Base-by-base conservation (phyloP, 2,329 filamentous ascomycete species). In the Achaetomium macrosporum region DNA sequence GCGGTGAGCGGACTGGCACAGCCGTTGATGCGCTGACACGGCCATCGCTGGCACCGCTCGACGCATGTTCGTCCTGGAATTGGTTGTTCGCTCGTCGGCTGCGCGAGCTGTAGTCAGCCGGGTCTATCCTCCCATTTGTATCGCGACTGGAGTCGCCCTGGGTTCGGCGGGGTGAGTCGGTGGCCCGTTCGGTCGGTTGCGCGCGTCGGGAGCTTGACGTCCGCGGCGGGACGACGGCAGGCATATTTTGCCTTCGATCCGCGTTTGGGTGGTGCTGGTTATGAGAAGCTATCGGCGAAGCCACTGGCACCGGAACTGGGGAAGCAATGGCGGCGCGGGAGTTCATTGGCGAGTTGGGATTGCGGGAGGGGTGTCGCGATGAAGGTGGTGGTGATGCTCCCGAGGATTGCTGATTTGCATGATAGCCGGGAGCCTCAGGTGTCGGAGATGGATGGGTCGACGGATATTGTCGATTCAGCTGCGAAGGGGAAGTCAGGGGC, bases 201-300 rank as follows among this genome's bases (percentile, higher is more conserved):
- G 72, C 66, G 61, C 76, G 72, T 50, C 76, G 70, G 29, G 76
- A 71, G 59, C 65, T 71, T 15, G 73, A 95, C 8, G 88, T 91
- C 64, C 90, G 82, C 35, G 88, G 88, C 44, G 88, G 90, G 51
- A 87, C 84, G 61, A 88, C 78, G 20, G 88, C 85, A 49, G 87
- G 82, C 73, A 78, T 82, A 69, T 75, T 80, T 70, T 72, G 79
- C 71, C 75, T 73, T 64, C 76, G 75, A 63, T 78, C 77, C 57
- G 75, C 72, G 52, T 73, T 64, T 17, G 59, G 47, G 46, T 72
- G 68, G 37, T 73, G 67, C 42, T 76, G 71, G 43, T 78, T 71
- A 54, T 70, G 62, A 29, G 71, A 66, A 19, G 68, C 61, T 15
- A 73, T 68, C 47, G 71, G 58, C 58, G 71, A 65, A 43, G 69